Evolutionary conservation across 345 rosid species (phyloP).

Genomic region (Gossypium australe): DNA sequence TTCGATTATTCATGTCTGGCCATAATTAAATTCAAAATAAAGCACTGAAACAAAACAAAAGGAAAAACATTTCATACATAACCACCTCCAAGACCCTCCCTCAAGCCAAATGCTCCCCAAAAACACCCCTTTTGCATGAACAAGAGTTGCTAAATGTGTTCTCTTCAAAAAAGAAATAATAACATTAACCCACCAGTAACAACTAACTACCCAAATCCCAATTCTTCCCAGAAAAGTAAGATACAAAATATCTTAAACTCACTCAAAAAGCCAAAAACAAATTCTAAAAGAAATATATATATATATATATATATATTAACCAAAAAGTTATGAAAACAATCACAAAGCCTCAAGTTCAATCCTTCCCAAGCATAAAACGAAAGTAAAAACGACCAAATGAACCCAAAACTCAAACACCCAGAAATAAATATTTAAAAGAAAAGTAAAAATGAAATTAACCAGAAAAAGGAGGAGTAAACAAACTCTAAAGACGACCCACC

Average conservation of each 20-base stretch:
- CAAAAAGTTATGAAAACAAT: neutral
- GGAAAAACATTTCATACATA: neutral
- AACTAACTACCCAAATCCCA: neutral
- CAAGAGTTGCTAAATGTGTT: neutral
- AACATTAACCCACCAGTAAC: no score
- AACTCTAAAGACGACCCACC: conserved; percentile 28
- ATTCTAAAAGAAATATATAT: neutral
- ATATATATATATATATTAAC: neutral
- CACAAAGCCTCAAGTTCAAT: no score
- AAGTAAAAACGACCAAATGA: neutral
- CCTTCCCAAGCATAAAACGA: neutral
- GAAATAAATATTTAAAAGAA: neutral
- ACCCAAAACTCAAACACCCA: neutral
- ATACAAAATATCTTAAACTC: neutral
- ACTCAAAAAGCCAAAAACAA: neutral
- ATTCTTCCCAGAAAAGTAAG: neutral
- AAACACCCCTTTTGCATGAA: neutral
- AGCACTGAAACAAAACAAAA: neutral
- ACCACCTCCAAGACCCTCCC: neutral
- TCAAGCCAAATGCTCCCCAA: neutral
- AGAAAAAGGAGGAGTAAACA: neutral
- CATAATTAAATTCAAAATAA: neutral
- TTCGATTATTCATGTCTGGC: neutral
- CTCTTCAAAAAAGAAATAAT: neutral
- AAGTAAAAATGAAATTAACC: neutral